Conservation (phyloP, 2,329 filamentous ascomycete genomes). For the Aspergillus cejpii region DNA sequence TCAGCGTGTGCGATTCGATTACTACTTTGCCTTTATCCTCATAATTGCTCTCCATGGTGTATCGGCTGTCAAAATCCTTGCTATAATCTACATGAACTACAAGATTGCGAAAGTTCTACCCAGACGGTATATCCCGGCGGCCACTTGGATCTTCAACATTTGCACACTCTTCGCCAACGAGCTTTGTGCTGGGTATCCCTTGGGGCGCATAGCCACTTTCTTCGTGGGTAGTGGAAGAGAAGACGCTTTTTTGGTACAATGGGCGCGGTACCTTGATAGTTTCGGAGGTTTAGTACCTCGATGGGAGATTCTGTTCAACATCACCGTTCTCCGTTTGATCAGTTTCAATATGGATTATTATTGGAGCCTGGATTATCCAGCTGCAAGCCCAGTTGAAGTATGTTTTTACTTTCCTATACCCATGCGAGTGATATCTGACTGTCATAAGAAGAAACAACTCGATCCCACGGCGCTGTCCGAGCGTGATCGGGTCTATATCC, state of each 20-base stretch:
- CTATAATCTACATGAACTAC: conserved; percentile 77
- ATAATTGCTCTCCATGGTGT: conserved; percentile 74
- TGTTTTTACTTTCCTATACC: background rate
- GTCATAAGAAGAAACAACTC: conserved; percentile 92
- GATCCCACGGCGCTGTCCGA: conserved; percentile 83
- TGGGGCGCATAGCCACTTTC: conserved; percentile 56
- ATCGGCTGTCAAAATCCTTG: conserved; percentile 72
- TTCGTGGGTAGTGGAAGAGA: conserved; percentile 33
- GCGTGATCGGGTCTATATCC: conserved; percentile 71
- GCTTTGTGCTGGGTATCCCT: conserved; percentile 68
- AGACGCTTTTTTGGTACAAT: conserved; percentile 47
- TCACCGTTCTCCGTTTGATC: conserved; percentile 84
- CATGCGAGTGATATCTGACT: conserved; percentile 22
- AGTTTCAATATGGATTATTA: conserved; percentile 98
- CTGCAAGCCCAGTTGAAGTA: conserved; percentile 73
- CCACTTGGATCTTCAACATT: conserved; percentile 88
- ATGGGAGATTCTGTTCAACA: conserved; percentile 97
- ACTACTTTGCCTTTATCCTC: conserved; percentile 71
- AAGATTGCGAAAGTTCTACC: conserved; percentile 67
- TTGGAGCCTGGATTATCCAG: conserved; percentile 68
- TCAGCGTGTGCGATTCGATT: conserved; percentile 74
- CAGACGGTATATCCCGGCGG: conserved; percentile 60
- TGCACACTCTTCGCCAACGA: conserved; percentile 84
- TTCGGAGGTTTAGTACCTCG: conserved; percentile 76
- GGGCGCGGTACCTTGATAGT: conserved; percentile 67